These are phyloP conservation scores for Gypsophila paniculata DNA, from an alignment of 179 eudicot genomes.

Conservation along the genomic window DNA sequence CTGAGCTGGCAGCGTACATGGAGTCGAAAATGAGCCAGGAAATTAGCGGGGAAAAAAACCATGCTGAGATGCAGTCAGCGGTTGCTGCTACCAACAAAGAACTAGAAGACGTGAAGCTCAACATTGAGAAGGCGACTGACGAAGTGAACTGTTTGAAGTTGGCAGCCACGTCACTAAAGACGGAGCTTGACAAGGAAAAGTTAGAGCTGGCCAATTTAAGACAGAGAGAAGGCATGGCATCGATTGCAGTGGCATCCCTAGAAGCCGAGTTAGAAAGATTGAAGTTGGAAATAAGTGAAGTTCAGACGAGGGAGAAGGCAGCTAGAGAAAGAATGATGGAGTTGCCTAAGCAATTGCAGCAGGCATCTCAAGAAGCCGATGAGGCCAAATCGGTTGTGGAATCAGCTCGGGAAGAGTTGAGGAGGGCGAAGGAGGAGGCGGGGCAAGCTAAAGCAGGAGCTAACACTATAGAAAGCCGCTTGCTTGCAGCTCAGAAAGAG, in stretches of 20 bases:
- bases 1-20: constrained; percentile 76
- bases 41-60: constrained; percentile 33
- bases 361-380: constrained; percentile 71
- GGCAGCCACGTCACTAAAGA: constrained; percentile 54
- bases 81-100: constrained; percentile 51
- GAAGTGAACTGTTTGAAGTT: constrained; percentile 62
- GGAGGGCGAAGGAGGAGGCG: constrained; percentile 61
- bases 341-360: constrained; percentile 62
- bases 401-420: constrained; percentile 57
- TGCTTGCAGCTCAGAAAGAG: constrained; percentile 69
- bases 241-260: constrained; percentile 64
- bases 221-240: constrained; percentile 74
- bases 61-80: constrained; percentile 46
- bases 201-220: constrained; percentile 43
- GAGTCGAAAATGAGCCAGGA: constrained; percentile 53
- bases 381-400: constrained; percentile 54
- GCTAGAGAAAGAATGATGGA: constrained; percentile 63
- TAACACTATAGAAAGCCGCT: constrained; percentile 50
- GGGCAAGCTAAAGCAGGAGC: constrained; percentile 79
- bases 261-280: constrained; percentile 66
- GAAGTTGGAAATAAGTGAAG: constrained; percentile 50
- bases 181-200: constrained; percentile 64
- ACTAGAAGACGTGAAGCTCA: constrained; percentile 67
- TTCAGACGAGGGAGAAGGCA: constrained; percentile 60
- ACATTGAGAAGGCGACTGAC: constrained; percentile 56